A percentile compares a stretch with the other conserved stretches of the same genome.
These are phyloP conservation scores for Pyronema omphalodes DNA, from an alignment of 495 filamentous ascomycete genomes.

Conservation along the genomic window DNA sequence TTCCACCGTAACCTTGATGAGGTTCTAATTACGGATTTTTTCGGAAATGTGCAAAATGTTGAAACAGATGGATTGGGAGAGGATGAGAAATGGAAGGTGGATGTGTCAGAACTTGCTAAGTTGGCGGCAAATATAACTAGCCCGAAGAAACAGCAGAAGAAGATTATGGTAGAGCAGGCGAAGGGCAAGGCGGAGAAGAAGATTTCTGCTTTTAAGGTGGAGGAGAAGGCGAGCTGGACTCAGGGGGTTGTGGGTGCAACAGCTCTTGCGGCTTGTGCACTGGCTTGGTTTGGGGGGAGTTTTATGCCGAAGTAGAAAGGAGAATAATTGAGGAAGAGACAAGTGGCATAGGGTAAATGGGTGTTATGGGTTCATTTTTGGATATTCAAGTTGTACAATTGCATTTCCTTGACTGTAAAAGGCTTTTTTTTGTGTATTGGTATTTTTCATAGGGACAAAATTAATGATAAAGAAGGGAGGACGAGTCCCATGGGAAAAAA, in stretches of 20 bases:
- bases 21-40: conserved; percentile 73
- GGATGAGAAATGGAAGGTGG: conserved; percentile 49
- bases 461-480: too few relatives aligned
- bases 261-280: conserved; percentile 15
- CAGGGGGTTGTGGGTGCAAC: conserved; percentile 20
- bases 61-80: conserved; percentile 50
- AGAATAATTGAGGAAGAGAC: not conserved
- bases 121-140: conserved; percentile 18
- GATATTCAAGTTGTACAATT: conserved; percentile 2
- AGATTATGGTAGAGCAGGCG: not conserved
- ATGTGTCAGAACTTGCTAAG: conserved; percentile 43
- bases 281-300: conserved; percentile 21
- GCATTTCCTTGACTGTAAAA: not conserved
- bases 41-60: conserved; percentile 93
- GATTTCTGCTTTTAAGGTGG: conserved; percentile 16
- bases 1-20: conserved; percentile 45
- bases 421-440: not conserved
- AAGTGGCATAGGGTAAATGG: not conserved
- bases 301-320: not conserved
- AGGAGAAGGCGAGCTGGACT: conserved; percentile 18
- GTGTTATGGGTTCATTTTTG: conserved; percentile 5
- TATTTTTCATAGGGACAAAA: too few relatives aligned
- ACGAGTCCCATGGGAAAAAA: too few relatives aligned
- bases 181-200: conserved; percentile 12
- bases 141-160: conserved; percentile 4